These are phyloP conservation scores for Exsudoporus frostii DNA, from an alignment of 768 basidiomycete genomes.

Conservation along the genomic window DNA sequence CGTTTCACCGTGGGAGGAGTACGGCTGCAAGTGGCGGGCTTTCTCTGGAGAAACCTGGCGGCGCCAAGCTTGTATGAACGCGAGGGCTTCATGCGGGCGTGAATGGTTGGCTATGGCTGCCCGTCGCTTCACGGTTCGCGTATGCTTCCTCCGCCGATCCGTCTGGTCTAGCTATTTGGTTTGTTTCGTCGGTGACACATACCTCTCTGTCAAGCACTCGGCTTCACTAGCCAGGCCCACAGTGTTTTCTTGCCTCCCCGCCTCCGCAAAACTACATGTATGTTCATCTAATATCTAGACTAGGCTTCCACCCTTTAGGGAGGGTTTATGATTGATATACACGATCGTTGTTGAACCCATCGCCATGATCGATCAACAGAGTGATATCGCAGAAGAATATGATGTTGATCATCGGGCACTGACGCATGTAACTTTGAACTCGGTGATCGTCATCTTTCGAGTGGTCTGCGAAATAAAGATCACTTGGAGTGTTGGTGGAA, in stretches of 20 bases:
- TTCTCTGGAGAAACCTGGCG: constrained; percentile 4
- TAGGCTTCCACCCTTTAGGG: neutral
- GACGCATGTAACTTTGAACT: too few relatives aligned
- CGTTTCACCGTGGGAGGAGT: constrained; percentile 48
- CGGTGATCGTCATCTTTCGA: too few relatives aligned
- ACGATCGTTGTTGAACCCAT: neutral
- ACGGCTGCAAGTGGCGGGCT: constrained; percentile 8
- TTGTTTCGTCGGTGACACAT: neutral
- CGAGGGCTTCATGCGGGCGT: too few relatives aligned
- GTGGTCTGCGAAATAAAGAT: too few relatives aligned
- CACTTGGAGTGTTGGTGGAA: too few relatives aligned
- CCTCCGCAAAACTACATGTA: neutral
- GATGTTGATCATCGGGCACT: neutral
- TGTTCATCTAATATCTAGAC: constrained; percentile 2
- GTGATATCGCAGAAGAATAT: neutral
- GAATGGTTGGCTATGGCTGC: neutral
- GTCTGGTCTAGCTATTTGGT: neutral
- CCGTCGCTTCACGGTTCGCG: neutral
- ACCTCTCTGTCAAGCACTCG: neutral
- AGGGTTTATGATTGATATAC: neutral
- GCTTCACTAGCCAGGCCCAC: neutral
- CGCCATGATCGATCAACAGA: neutral
- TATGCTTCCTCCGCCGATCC: neutral
- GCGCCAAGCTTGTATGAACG: constrained; percentile 12
- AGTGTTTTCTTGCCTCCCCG: neutral